Base-by-base conservation (phyloP, 148 eudicot genomes). In the Vaccinium corymbosum region DNA sequence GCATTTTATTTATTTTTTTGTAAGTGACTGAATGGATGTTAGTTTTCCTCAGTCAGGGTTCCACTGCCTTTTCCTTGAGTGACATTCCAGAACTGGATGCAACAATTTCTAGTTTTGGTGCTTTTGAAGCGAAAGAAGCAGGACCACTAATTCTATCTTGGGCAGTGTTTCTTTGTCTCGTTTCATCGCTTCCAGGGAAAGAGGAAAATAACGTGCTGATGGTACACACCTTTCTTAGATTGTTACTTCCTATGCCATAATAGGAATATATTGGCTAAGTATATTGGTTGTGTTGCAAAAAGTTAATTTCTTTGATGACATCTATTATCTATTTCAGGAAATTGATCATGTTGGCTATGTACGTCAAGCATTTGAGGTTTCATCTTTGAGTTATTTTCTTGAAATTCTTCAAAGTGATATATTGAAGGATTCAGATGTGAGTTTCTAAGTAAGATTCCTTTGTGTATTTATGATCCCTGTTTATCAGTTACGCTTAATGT, bases 151-250 rank as follows among this genome's bases (percentile, higher is more conserved):
- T 96, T 85, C 91, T 96, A 75, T 85, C 97, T 9, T 96, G 99
- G 99, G 99, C 98, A 61, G 93, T 91, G 82, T 95, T 91, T 88
- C 95, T 96, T 73, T 96, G 99, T 86, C 93, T 96, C 72, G 78
- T 91, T 83, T 89, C 92, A 84, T 90, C 99, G 57, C 94, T 94
- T 87, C 94, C 97, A 61, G 90, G 87, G 75, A 92, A 89, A 87
- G 89, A 90, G 88, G 94, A 92, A 57, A 77, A 87, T 72, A 79
- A 72, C 68, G 87, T 89, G 89, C 85, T 94, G 66, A 84, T 83
- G 94, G 98, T 94, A 90, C 71, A 77, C 74, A 80, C 16, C 81
- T 57, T 70, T 80, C 35, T 78, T 72, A 53, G 22, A 15, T 61
- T 76, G 25, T 66, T 78, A 32, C 76, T 57, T 80, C 57, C 49